Conservation (phyloP, 1,139 yeast species). For the Suhomyces coccinellae region DNA sequence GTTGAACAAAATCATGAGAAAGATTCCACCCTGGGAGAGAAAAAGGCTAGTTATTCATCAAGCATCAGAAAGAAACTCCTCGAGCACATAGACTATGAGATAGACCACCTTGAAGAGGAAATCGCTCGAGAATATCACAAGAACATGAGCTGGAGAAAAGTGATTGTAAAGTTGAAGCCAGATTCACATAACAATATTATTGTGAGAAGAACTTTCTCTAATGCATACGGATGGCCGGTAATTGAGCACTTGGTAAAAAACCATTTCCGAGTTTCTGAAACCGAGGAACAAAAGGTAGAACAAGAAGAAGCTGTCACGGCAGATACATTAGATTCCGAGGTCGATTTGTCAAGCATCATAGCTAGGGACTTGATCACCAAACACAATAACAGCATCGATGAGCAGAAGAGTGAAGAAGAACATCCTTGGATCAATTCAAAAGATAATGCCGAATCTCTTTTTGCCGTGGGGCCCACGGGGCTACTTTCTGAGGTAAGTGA, state of each 20-base stretch:
- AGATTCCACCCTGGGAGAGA: neutral
- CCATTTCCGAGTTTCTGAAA: conserved; percentile 45
- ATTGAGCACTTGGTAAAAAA: conserved; percentile 73
- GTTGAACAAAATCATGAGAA: neutral
- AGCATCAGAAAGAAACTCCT: conserved; percentile 11
- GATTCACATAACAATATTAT: conserved; percentile 96
- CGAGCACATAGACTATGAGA: conserved; percentile 18
- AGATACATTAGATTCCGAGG: conserved; percentile 30
- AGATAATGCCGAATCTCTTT: conserved; percentile 50
- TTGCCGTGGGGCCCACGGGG: conserved; percentile 74
- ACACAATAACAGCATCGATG: conserved; percentile 39
- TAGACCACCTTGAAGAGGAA: conserved; percentile 60
- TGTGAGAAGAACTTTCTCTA: conserved; percentile 85
- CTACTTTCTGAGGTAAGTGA: conserved; percentile 63
- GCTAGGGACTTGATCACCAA: conserved; percentile 37
- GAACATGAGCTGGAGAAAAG: conserved; percentile 88
- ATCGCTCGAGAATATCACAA: conserved; percentile 90
- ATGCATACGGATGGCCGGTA: conserved; percentile 97
- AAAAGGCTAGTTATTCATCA: conserved; percentile 6
- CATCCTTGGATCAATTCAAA: conserved; percentile 55
- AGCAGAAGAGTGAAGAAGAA: conserved; percentile 16
- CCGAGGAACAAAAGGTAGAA: neutral
- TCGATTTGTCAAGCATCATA: conserved; percentile 33
- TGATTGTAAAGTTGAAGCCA: conserved; percentile 78
- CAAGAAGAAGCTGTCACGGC: neutral